Evolutionary conservation across 2,329 filamentous ascomycete genomes (phyloP), one percentile per base, ranked within the genome.

Genomic region (Aaosphaeria pasadenensis): DNA sequence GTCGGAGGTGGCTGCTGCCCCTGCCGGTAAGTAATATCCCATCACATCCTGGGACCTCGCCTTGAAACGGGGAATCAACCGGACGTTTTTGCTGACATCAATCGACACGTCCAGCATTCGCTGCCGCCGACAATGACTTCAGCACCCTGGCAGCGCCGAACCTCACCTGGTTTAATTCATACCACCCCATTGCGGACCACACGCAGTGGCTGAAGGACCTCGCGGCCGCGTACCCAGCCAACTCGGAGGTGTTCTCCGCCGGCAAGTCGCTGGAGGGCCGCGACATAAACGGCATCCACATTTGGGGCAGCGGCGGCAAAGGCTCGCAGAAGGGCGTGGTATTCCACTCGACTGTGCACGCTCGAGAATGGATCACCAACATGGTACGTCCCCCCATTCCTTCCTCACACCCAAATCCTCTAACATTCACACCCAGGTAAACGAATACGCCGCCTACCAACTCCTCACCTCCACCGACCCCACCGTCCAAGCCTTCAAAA

Each of bases 401-500:
- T 9, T 7, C 24, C 9, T 40, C 24, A 7, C 32, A 35, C 32
- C 32, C 32, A 35, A 35, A 7, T 35, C 7, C 7, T n/a, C n/a
- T 39, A 39, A 45, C 6, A 46, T 50, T 59, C 30, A 58, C 28
- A n/a, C 39, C 2, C 48, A 58, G 58, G 60, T 64, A 5, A 63
- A 63, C 9, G 68, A 71, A 41, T 71, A 70, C 36, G 60, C 67
- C 1, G 64, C 66, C 1, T 70, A 67, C 54, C 61, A 66, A 49
- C 59, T 71, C 17, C 58, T 71, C 11, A 64, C 62, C 11, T 57
- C 59, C 5, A 63, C 64, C 3, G 60, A 69, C 41, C 42, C 66
- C 9, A 55, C 57, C 1, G 58, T 59, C 39, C 57, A 59, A 3
- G 60, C 66, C 1, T 75, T 80, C 45, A 73, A 86, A 28, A 76